Evolutionary conservation across 2,329 filamentous ascomycete species (phyloP).

Genomic region (Chaetothyriales sp.): DNA sequence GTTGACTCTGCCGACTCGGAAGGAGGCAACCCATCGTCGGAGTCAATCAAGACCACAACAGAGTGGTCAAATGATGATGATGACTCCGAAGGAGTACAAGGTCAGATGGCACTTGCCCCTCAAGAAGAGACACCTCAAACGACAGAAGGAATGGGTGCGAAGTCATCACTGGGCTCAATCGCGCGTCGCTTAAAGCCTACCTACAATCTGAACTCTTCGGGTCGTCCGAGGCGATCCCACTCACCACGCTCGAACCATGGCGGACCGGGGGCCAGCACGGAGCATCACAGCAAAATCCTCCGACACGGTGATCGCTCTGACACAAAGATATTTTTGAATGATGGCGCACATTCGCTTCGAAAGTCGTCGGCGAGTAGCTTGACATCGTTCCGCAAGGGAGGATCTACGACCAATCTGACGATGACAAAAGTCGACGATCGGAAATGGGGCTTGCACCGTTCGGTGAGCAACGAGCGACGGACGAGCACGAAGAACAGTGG

Average conservation of each 20-base stretch:
- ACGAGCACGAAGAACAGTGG: conserved; percentile 35
- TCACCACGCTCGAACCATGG: conserved; percentile 1
- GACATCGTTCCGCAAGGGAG: conserved; percentile 25
- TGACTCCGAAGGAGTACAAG: conserved; percentile 36
- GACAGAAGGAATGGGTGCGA: conserved; percentile 25
- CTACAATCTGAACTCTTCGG: conserved; percentile 27
- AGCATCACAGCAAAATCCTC: conserved; percentile 16
- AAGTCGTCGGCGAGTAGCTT: conserved; percentile 21
- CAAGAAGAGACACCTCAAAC: conserved; percentile 17
- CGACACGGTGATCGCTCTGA: conserved; percentile 13
- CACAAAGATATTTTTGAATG: conserved; percentile 5
- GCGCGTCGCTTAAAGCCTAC: conserved; percentile 76
- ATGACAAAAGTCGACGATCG: conserved; percentile 29
- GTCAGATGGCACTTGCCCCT: conserved; percentile 24
- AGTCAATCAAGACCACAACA: conserved; percentile 41
- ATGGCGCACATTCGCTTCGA: conserved; percentile 3
- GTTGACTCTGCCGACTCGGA: conserved; percentile 46
- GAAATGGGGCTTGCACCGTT: conserved; percentile 33
- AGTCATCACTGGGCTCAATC: conserved; percentile 56
- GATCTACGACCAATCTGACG: conserved; percentile 12
- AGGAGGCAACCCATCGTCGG: conserved; percentile 36
- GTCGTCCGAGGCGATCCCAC: background rate
- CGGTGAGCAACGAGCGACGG: conserved; percentile 15
- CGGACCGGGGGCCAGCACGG: conserved; percentile 2
- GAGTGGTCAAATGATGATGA: conserved; percentile 33